Base-by-base conservation (phyloP, 2,329 filamentous ascomycete genomes). In the Colletotrichum sp. region DNA sequence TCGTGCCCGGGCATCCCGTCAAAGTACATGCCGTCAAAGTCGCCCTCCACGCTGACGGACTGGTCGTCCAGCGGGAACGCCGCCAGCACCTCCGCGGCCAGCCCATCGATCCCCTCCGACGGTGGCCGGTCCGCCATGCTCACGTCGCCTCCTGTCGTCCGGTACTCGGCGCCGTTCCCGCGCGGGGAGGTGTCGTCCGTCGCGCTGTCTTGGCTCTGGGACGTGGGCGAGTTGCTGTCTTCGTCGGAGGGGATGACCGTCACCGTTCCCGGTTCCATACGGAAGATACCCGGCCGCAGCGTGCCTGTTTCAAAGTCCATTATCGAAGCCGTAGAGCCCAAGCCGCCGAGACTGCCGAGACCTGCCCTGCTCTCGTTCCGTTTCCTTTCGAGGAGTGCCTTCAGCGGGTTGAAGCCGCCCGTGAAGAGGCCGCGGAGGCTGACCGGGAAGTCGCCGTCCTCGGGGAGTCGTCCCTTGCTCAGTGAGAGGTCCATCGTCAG, bases 401-500 rank as follows among this genome's bases (percentile, higher is more conserved):
- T 79, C 36, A 84, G 78, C 11, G 84, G 81, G 67, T 81, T 84
- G 58, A 82, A 81, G 33, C 84, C 83, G 5, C 82, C 80, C 0
- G 82, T 80, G 74, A 86, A 85, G 2, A 86, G 76, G 4, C 78
- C 78, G 2, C 83, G 81, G 5, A 86, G 78, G 34, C 82, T 84
- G 9, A 82, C 82, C 1, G 84, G 84, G 47, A 86, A 85, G 71
- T 86, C 84, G 1, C 82, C 80, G 62, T 85, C 84, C 51, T 83
- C 82, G 0, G 83, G 83, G 0, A 86, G 74, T 2, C 84, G 80
- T 2, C 84, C 84, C 70, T 85, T 85, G 73, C 84, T 85, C 13
- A 87, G 80, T 29, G 83, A 84, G 21, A 86, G 79, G 63, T 86
- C 84, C 80, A 87, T 83, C 4, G 84, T 84, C 78, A 87, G 80